Base-by-base conservation (phyloP, 257 asterid genomes). In the Solanum paucissectum region DNA sequence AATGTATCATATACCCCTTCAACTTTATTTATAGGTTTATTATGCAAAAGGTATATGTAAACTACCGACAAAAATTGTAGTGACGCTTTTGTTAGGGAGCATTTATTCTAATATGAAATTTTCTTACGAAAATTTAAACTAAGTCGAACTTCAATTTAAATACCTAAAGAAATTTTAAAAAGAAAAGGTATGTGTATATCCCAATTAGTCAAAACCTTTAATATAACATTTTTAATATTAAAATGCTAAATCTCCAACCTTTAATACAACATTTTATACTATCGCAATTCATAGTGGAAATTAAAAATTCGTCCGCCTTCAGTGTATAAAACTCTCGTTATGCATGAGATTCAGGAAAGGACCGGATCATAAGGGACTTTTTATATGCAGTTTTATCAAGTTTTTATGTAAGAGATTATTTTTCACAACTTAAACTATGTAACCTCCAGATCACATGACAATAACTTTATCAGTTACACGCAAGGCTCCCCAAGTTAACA, bases 81-180 rank as follows among this genome's bases (percentile, higher is more conserved):
- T 6, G n/a, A n/a, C 0, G 0, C 9, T 52, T 52, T 52, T 52
- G 9, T 7, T 16, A 52, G 23, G 9, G 0, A 52, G 0, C 1
- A 0, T 1, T 52, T 16, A 2, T 5, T 2, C 0, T 0, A 52
- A 0, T 52, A 1, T 5, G 60, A 0, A 0, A 16, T 16, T 52
- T 16, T 46, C 20, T 46, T 14, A 7, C 4, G 1, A 2, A 18
- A 52, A 52, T 6, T 52, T 6, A 0, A 16, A 52, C 6, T 52
- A 16, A 52, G 23, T 52, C 4, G 6, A 18, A 52, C 0, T 52
- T 9, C 2, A 52, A 16, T 52, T 16, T 46, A 46, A 46, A 0
- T 46, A 46, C 0, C 18, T 1, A 6, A 46, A 18, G 6, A 46
- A 46, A 46, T 18, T 29, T 29, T 12, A 52, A 52, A 5, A 52